Percentiles rank a stretch among this genome's conserved stretches.
Evolutionary conservation across 108 stramenopile species (phyloP).

Genomic region (Epithemia pelagica): DNA sequence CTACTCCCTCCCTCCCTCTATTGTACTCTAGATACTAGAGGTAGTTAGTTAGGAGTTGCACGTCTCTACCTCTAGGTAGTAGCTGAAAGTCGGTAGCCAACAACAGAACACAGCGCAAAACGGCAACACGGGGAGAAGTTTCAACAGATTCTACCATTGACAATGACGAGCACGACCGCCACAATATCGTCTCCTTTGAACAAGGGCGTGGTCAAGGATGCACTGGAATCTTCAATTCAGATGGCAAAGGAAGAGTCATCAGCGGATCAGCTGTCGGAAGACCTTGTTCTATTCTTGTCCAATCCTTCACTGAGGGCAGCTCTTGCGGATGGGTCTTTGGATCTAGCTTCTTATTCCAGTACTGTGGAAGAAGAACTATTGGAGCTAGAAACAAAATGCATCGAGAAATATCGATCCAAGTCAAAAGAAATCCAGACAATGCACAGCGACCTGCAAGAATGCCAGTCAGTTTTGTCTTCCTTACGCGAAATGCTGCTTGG

Average conservation of each 20-base stretch:
- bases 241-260: constrained; percentile 18
- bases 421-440: constrained; percentile 50
- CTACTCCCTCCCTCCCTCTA: too few relatives aligned
- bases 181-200: background rate
- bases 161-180: background rate
- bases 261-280: constrained; percentile 69
- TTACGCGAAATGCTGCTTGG: constrained; percentile 97
- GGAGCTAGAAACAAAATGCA: constrained; percentile 69
- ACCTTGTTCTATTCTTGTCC: constrained; percentile 75
- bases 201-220: background rate
- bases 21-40: too few relatives aligned
- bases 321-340: constrained; percentile 77
- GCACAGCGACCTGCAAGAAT: constrained; percentile 80
- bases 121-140: too few relatives aligned
- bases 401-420: constrained; percentile 61
- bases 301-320: constrained; percentile 69
- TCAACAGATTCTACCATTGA: too few relatives aligned
- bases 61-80: too few relatives aligned
- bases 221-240: background rate
- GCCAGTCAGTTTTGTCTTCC: constrained; percentile 88
- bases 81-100: too few relatives aligned
- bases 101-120: too few relatives aligned
- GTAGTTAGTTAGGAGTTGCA: too few relatives aligned
- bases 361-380: constrained; percentile 71
- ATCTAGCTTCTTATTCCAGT: constrained; percentile 69